Evolutionary conservation across 2,329 filamentous ascomycete species (phyloP).

Genomic region (Blastomyces gilchristii): DNA sequence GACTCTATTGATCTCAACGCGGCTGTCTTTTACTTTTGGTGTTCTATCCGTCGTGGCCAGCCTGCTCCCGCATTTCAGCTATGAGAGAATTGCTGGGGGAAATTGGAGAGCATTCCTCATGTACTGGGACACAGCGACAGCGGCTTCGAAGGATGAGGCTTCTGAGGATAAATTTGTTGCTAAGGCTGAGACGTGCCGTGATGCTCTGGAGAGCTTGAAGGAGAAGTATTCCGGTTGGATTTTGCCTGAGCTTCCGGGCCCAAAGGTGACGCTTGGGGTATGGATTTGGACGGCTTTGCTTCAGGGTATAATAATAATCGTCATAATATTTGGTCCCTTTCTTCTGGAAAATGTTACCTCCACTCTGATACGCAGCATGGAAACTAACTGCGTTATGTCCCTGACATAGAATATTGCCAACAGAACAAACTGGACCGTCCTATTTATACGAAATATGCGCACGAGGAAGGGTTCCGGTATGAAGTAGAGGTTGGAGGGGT

Average conservation of each 20-base stretch:
- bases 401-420: slow-evolving; percentile 20
- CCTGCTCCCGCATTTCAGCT: slow-evolving; percentile 22
- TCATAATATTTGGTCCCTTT: background rate
- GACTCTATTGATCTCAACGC: slow-evolving; percentile 14
- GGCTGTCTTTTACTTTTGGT: slow-evolving; percentile 26
- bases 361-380: background rate
- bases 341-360: background rate
- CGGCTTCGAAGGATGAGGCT: slow-evolving; percentile 14
- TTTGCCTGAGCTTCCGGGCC: slow-evolving; percentile 22
- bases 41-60: slow-evolving; percentile 21
- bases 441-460: slow-evolving; percentile 19
- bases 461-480: slow-evolving; percentile 20
- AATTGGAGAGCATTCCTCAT: slow-evolving; percentile 23
- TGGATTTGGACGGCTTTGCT: slow-evolving; percentile 26
- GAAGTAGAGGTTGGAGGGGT: slow-evolving; percentile 19
- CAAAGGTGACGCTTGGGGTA: slow-evolving; percentile 10
- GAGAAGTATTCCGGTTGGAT: slow-evolving; percentile 20
- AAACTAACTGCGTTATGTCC: background rate
- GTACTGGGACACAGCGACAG: slow-evolving; percentile 24
- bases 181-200: slow-evolving; percentile 21
- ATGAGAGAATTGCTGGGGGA: slow-evolving; percentile 13
- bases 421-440: slow-evolving; percentile 15
- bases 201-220: slow-evolving; percentile 21
- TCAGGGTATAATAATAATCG: slow-evolving; percentile 17
- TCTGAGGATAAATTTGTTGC: slow-evolving; percentile 16